phyloP scores from a whole-genome alignment of 257 asterid species.

The Solanum appendiculatum region DNA sequence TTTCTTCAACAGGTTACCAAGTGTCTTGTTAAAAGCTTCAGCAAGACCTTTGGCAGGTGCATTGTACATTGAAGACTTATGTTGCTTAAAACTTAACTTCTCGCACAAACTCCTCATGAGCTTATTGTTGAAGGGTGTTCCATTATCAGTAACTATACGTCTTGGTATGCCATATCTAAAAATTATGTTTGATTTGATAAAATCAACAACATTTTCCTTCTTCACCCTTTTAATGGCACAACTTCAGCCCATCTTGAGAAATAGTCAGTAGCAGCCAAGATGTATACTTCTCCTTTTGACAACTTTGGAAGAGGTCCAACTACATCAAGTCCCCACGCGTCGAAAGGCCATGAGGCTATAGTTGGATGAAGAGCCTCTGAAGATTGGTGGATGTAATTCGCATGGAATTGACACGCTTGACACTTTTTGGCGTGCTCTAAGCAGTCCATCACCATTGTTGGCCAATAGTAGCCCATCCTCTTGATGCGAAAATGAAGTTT shows the following conservation, averaged over 20 bases:
- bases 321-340: not conserved
- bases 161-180: not conserved
- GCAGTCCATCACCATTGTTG: not conserved
- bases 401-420: not conserved
- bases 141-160: too few relatives aligned
- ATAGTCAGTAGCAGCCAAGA: not conserved
- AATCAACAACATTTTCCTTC: not conserved
- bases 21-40: not conserved
- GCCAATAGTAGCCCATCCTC: not conserved
- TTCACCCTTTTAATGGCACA: not conserved
- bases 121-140: too few relatives aligned
- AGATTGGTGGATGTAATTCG: not conserved
- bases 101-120: too few relatives aligned
- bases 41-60: not conserved
- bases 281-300: not conserved
- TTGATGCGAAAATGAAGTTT: not conserved
- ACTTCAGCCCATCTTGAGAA: not conserved
- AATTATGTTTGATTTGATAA: not conserved
- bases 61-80: too few relatives aligned
- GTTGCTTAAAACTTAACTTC: too few relatives aligned
- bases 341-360: not conserved
- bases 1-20: not conserved
- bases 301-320: not conserved
- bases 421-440: not conserved
- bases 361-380: not conserved